These are phyloP conservation scores for Suillus cothurnatus DNA, from an alignment of 768 basidiomycete genomes.

Conservation along the genomic window DNA sequence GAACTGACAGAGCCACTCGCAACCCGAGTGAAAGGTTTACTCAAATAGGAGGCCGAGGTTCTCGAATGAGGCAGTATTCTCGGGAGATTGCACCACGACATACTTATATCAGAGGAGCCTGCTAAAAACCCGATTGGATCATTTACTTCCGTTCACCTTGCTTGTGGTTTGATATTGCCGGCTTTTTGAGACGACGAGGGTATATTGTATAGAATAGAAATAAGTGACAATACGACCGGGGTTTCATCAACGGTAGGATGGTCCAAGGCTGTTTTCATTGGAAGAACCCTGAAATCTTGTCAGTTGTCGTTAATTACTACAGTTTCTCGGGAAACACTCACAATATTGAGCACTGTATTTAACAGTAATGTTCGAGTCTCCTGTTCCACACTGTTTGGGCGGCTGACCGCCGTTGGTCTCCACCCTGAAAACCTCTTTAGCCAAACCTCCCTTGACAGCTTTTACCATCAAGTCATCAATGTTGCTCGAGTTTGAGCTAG, in stretches of 20 bases:
- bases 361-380: constrained; percentile 44
- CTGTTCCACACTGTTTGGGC: constrained; percentile 49
- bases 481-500: constrained; percentile 46
- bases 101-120: background rate
- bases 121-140: background rate
- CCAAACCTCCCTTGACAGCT: constrained; percentile 49
- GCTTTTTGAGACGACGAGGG: background rate
- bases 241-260: background rate
- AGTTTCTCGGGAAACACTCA: constrained; percentile 29
- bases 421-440: constrained; percentile 51
- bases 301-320: background rate
- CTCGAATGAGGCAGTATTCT: background rate
- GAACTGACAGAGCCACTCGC: background rate
- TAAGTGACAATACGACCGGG: background rate
- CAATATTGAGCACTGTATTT: constrained; percentile 58
- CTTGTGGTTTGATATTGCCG: background rate
- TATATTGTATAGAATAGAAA: background rate
- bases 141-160: background rate
- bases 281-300: constrained; percentile 1
- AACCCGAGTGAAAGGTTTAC: background rate
- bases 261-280: background rate
- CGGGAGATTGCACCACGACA: background rate
- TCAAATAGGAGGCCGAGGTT: background rate
- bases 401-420: constrained; percentile 57
- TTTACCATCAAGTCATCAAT: constrained; percentile 60